Base-by-base conservation (phyloP, 805 yeast species). In the Monosporozyma yasuniensis region DNA sequence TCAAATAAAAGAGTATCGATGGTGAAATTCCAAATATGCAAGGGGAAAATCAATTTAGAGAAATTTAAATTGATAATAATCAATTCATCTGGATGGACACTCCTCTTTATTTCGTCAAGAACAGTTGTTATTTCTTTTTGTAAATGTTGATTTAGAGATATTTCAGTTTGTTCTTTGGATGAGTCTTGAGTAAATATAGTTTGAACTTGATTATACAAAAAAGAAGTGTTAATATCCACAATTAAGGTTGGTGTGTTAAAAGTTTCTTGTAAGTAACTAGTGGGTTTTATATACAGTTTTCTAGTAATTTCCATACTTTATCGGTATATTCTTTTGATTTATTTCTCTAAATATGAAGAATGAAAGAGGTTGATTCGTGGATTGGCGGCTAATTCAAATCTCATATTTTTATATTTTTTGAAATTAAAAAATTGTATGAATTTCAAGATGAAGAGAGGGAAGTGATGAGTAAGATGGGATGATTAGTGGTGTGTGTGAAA, bases 11-110 rank as follows among this genome's bases (percentile, higher is more conserved):
- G 30, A 25, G 19, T 21, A 41, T 28, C 51, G 9, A n/a, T 47
- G 9, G 27, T 42, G 14, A 18, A 19, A 35, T 52, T 49, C 57
- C 57, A 54, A 14, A 44, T 49, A 23, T 41, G 46, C 4, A 54
- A 19, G 11, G 51, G 37, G 41, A 39, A 47, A 18, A 34, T 21
- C 12, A 51, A 16, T 30, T 43, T 32, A 23, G 42, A 46, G 3
- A 53, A n/a, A 32, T 49, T 51, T 23, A 52, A 42, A 47, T 52
- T 44, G 3, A 52, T 44, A 12, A 32, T 23, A 1, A 10, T 14
- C 32, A 18, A 1, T 18, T 27, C 47, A 45, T 11, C 4, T 22
- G 28, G 32, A 34, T 34, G 25, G 3, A 45, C 10, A 12, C 32
- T 10, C 12, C 19, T 22, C 11, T 34, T 22, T 5, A 45, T 19